A percentile compares a stretch with the other conserved stretches of the same genome.
Evolutionary conservation across 2,329 filamentous ascomycete genomes (phyloP).

Genomic region (Arthroderma uncinatum): DNA sequence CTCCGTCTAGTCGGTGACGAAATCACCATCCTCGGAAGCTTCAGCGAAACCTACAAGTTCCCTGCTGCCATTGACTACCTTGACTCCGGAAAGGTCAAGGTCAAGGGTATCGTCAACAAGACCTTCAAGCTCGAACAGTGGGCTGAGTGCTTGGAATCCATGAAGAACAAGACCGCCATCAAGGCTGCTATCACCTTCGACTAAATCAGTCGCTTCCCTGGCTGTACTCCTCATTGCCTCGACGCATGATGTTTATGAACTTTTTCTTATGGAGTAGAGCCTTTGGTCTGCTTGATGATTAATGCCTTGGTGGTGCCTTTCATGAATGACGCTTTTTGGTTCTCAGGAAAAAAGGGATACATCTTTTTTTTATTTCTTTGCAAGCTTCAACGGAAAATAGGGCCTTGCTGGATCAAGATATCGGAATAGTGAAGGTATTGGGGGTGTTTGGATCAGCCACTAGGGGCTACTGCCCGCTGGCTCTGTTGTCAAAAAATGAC

Average conservation of each 20-base stretch:
- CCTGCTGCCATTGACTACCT: conserved; percentile 47
- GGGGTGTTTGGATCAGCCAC: not conserved
- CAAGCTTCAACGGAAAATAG: not conserved
- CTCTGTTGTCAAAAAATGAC: not conserved
- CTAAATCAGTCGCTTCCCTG: conserved; percentile 23
- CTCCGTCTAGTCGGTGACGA: conserved; percentile 41
- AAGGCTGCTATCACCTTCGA: conserved; percentile 65
- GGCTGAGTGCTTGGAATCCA: conserved; percentile 57
- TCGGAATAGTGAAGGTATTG: not conserved
- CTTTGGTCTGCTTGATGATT: not conserved
- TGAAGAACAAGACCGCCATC: conserved; percentile 61
- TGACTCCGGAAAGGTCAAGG: conserved; percentile 33
- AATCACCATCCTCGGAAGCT: conserved; percentile 62
- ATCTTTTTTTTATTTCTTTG: not conserved
- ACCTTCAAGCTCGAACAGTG: conserved; percentile 62
- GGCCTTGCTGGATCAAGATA: conserved; percentile 2
- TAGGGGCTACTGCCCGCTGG: not conserved
- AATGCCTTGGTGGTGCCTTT: not conserved
- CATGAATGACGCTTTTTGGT: not conserved
- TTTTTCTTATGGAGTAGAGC: not conserved
- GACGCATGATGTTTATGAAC: not conserved
- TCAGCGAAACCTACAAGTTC: conserved; percentile 65
- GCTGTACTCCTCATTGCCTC: not conserved
- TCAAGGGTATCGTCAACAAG: conserved; percentile 62
- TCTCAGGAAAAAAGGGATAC: not conserved